Conservation (phyloP, 1,139 yeast species). For the Candida tetrigidarum region DNA sequence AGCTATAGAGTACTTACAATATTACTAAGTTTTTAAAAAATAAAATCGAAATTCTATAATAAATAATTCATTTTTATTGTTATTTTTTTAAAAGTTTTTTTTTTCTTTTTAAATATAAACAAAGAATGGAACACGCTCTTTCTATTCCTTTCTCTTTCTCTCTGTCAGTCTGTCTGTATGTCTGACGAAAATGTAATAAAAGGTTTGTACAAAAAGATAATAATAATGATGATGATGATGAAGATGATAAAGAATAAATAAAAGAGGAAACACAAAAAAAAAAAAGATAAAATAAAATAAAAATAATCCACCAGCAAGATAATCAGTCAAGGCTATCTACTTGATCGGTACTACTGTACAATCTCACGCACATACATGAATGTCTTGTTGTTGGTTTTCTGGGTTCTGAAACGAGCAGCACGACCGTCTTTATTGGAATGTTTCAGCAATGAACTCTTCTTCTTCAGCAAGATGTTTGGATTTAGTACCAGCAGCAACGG, state of each 20-base stretch:
- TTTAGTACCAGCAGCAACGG: constrained; percentile 98
- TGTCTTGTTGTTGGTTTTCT: too few species aligned
- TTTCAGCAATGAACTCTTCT: constrained; percentile 81
- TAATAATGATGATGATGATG: not conserved
- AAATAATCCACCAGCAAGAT: too few species aligned
- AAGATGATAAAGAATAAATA: not conserved
- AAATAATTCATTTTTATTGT: constrained; percentile 10
- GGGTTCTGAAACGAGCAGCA: too few species aligned
- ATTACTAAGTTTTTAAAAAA: constrained; percentile 4
- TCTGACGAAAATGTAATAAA: too few species aligned
- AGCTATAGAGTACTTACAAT: constrained; percentile 10
- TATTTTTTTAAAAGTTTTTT: too few species aligned
- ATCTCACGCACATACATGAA: too few species aligned
- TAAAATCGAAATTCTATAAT: constrained; percentile 11
- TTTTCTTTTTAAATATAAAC: not conserved
- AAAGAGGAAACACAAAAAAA: not conserved
- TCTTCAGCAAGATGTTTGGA: constrained; percentile 88
- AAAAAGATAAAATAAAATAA: not conserved
- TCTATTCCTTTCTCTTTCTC: too few species aligned
- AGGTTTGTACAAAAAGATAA: not conserved
- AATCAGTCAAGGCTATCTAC: too few species aligned
- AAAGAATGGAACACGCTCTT: not conserved
- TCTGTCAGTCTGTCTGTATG: too few species aligned
- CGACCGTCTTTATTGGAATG: constrained; percentile 45
- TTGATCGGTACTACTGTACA: too few species aligned